Evolutionary conservation across 495 filamentous ascomycete species (phyloP).

Genomic region (Neurospora cerealis): DNA sequence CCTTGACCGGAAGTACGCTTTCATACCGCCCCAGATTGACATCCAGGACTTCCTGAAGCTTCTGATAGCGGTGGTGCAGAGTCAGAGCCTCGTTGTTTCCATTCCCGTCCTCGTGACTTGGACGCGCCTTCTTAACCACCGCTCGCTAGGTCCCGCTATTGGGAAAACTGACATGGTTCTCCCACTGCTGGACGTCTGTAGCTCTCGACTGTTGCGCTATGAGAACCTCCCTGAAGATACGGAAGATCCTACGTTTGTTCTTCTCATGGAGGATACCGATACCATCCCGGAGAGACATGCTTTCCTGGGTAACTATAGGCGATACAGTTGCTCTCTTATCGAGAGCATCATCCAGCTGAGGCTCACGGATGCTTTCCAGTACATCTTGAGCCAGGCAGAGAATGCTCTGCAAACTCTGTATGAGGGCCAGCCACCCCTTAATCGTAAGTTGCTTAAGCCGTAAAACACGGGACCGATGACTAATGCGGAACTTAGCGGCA

Average conservation of each 20-base stretch:
- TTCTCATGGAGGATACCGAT: constrained; percentile 87
- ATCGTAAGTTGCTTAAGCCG: constrained; percentile 38
- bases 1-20: constrained; percentile 62
- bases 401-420: constrained; percentile 66
- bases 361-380: constrained; percentile 73
- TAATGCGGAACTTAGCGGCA: constrained; percentile 41
- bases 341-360: constrained; percentile 71
- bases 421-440: constrained; percentile 55
- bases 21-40: constrained; percentile 45
- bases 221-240: constrained; percentile 74
- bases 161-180: constrained; percentile 60
- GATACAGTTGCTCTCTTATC: constrained; percentile 78
- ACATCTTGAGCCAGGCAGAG: constrained; percentile 72
- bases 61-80: constrained; percentile 66
- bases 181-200: constrained; percentile 69
- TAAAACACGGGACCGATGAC: neutral
- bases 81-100: constrained; percentile 81
- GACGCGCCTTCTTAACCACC: constrained; percentile 66
- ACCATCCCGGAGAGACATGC: constrained; percentile 90
- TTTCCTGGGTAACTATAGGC: constrained; percentile 92
- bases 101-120: constrained; percentile 87
- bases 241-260: constrained; percentile 66
- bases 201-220: constrained; percentile 67
- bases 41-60: constrained; percentile 71
- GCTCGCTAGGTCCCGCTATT: constrained; percentile 52